A percentile compares a stretch with the other conserved stretches of the same genome.
These are phyloP conservation scores for Anethum foeniculum DNA, from an alignment of 140 eudicot species.

Conservation along the genomic window DNA sequence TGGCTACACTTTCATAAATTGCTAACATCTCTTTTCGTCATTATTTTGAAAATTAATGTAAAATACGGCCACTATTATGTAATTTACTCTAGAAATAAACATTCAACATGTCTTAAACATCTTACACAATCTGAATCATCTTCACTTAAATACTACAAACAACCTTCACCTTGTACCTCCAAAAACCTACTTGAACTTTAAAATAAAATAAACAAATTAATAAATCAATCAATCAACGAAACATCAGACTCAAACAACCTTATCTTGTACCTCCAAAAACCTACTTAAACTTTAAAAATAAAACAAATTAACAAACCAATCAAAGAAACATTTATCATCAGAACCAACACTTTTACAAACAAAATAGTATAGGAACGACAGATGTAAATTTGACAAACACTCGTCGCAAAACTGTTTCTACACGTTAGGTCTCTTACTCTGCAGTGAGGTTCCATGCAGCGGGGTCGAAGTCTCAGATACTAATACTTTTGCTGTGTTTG, in stretches of 20 bases:
- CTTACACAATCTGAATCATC: too few relatives aligned
- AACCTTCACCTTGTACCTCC: not conserved
- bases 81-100: too few relatives aligned
- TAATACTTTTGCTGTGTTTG: constrained; percentile 30
- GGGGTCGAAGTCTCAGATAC: constrained; percentile 40
- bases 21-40: too few relatives aligned
- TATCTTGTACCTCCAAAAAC: constrained; percentile 10
- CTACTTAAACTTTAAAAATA: not conserved
- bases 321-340: not conserved
- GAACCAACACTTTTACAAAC: constrained; percentile 7
- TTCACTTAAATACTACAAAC: not conserved
- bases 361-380: not conserved
- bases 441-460: constrained; percentile 27
- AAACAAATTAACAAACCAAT: not conserved
- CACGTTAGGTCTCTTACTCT: not conserved
- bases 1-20: too few relatives aligned
- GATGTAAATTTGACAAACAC: not conserved
- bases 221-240: constrained; percentile 1
- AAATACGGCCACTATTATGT: too few relatives aligned
- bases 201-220: not conserved
- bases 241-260: not conserved
- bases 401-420: not conserved
- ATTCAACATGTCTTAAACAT: too few relatives aligned
- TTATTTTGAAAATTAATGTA: too few relatives aligned
- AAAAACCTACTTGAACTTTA: not conserved